These are phyloP conservation scores for Leucocoprinus birnbaumii DNA, from an alignment of 768 basidiomycete species.

Conservation along the genomic window DNA sequence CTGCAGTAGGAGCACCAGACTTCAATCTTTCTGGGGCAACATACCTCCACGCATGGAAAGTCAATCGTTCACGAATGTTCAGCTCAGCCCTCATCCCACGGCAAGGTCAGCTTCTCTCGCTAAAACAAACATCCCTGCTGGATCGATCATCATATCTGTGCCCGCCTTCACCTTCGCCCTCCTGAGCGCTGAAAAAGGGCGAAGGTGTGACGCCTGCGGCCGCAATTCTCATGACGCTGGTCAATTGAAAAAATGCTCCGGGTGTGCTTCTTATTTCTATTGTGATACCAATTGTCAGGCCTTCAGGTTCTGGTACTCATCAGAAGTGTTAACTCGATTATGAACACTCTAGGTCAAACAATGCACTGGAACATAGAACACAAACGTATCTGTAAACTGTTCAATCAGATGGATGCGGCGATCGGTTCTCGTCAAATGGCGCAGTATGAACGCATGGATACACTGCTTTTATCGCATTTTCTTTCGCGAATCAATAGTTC, in stretches of 20 bases:
- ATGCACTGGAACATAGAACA: slow-evolving; percentile 66
- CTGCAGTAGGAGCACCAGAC: too few species aligned
- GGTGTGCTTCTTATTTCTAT: slow-evolving; percentile 74
- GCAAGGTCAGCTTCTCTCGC: slow-evolving; percentile 54
- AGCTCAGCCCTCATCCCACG: slow-evolving; percentile 40
- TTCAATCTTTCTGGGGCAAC: too few species aligned
- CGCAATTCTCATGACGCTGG: slow-evolving; percentile 23
- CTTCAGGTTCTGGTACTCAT: too few species aligned
- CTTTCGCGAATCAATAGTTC: slow-evolving; percentile 37
- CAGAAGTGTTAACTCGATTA: too few species aligned
- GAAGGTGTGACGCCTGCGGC: slow-evolving; percentile 67
- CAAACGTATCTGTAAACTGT: slow-evolving; percentile 62
- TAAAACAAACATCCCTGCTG: slow-evolving; percentile 32
- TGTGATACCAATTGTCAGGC: slow-evolving; percentile 61
- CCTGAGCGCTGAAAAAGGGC: slow-evolving; percentile 54
- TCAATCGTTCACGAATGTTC: slow-evolving; percentile 4
- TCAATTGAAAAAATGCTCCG: slow-evolving; percentile 54
- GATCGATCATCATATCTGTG: slow-evolving; percentile 46
- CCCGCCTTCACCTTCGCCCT: slow-evolving; percentile 46
- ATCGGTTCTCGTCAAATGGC: slow-evolving; percentile 44
- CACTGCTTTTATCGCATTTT: slow-evolving; percentile 62
- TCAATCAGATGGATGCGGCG: slow-evolving; percentile 46
- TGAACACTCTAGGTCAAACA: slow-evolving; percentile 56
- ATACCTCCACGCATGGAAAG: background rate
- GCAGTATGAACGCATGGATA: slow-evolving; percentile 55